Conservation (phyloP, 768 basidiomycete genomes). For the Termitomyces sp. region DNA sequence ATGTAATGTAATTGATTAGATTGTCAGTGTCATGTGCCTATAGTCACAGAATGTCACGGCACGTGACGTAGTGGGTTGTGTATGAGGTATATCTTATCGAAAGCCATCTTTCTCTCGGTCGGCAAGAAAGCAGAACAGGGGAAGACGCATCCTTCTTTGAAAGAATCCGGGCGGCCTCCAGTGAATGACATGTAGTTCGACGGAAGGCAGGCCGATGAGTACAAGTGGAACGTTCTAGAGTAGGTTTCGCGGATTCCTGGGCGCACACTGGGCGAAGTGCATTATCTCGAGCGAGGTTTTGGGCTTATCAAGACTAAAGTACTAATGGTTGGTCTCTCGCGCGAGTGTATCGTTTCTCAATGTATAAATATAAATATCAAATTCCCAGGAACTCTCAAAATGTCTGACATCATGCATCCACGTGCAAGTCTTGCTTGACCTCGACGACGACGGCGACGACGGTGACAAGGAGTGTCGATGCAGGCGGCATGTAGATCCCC, state of each 20-base stretch:
- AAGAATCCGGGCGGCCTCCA: conserved; percentile 48
- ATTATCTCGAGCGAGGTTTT: conserved; percentile 45
- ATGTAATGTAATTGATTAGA: no score
- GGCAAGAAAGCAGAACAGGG: conserved; percentile 69
- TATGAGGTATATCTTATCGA: no score
- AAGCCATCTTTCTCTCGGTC: conserved; percentile 73
- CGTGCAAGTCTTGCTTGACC: neutral
- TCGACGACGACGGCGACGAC: neutral
- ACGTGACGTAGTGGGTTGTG: no score
- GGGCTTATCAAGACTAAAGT: neutral
- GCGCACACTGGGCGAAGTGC: conserved; percentile 75
- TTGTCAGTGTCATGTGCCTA: no score
- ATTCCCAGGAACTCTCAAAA: neutral
- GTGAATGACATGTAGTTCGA: conserved; percentile 33
- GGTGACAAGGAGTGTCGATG: neutral
- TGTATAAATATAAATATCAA: neutral
- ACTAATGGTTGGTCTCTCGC: conserved; percentile 59
- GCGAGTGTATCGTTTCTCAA: conserved; percentile 33
- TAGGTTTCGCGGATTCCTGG: conserved; percentile 49
- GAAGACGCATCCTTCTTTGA: conserved; percentile 53
- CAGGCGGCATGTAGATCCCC: conserved; percentile 4
- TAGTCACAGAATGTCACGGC: no score
- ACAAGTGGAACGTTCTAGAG: conserved; percentile 12
- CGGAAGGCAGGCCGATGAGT: no score
- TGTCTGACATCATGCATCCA: neutral